Percentiles rank a stretch among this genome's conserved stretches.
phyloP scores from a whole-genome alignment of 345 rosid species.

The Triadica sebifera region DNA sequence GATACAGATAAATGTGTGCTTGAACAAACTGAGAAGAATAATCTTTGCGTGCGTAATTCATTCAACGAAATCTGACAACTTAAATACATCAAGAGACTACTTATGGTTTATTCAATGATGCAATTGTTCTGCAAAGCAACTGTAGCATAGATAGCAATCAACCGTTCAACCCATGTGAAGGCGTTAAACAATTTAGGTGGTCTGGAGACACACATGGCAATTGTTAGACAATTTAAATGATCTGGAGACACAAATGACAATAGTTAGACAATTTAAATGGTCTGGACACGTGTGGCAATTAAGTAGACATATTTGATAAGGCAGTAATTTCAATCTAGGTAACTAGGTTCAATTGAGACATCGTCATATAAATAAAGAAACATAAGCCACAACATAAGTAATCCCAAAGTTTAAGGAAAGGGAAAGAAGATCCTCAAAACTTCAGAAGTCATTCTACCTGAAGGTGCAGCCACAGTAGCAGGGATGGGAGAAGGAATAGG shows the following conservation, averaged over 20 bases:
- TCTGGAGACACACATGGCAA: background rate
- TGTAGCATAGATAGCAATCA: background rate
- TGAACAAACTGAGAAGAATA: background rate
- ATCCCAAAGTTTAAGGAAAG: background rate
- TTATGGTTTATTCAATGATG: background rate
- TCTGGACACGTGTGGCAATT: background rate
- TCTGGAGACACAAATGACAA: background rate
- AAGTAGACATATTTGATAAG: background rate
- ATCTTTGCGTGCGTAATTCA: background rate
- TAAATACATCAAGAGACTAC: background rate
- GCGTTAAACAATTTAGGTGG: background rate
- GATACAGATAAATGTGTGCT: background rate
- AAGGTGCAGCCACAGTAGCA: slow-evolving; percentile 40
- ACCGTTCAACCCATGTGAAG: background rate
- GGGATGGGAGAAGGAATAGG: slow-evolving; percentile 35
- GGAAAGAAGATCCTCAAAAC: slow-evolving; percentile 14
- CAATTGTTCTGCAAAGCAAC: background rate
- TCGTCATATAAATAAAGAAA: background rate
- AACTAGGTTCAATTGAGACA: background rate
- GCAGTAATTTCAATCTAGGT: background rate
- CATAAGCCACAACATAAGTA: background rate
- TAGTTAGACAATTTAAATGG: too few species aligned
- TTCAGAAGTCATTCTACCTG: slow-evolving; percentile 43
- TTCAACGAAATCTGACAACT: background rate
- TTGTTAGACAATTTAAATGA: too few species aligned